phyloP scores from a whole-genome alignment of 495 filamentous ascomycete species.

The Tuber magnatum region DNA sequence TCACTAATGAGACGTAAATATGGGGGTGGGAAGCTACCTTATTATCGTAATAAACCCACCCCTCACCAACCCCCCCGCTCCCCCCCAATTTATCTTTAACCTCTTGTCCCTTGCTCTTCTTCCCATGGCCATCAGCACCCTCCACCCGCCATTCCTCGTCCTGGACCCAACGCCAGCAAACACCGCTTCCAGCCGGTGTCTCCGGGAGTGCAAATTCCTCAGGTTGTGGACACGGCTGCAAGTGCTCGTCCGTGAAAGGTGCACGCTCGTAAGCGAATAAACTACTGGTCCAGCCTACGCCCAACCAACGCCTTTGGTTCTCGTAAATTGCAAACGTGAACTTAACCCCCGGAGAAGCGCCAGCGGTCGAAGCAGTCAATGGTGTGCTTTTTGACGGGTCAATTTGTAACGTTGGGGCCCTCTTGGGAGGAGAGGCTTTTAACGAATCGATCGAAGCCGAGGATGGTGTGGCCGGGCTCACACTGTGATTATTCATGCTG shows the following conservation, averaged over 20 bases:
- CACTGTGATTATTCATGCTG: conserved; percentile 19
- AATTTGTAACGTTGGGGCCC: conserved; percentile 11
- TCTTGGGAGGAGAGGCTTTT: conserved; percentile 15
- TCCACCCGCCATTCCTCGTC: conserved; percentile 83
- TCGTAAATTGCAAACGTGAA: conserved; percentile 96
- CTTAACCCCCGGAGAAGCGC: conserved; percentile 61
- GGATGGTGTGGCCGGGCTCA: conserved; percentile 15
- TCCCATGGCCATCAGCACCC: conserved; percentile 48
- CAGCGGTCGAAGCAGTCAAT: conserved; percentile 24
- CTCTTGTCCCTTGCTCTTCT: conserved; percentile 42
- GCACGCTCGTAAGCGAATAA: conserved; percentile 81
- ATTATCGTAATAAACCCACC: conserved; percentile 98
- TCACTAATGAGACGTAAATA: not conserved
- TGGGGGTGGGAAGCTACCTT: conserved; percentile 56
- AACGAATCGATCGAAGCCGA: conserved; percentile 32
- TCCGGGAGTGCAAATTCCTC: conserved; percentile 82
- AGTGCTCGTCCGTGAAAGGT: conserved; percentile 92
- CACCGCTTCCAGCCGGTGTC: conserved; percentile 64
- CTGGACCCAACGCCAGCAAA: conserved; percentile 83
- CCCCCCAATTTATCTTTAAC: conserved; percentile 42
- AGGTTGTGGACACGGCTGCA: conserved; percentile 68
- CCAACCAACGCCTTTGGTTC: conserved; percentile 93
- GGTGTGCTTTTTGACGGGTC: conserved; percentile 28
- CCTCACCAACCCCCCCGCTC: conserved; percentile 54
- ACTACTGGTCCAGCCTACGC: conserved; percentile 87